These are phyloP conservation scores for Melaleuca alternifolia DNA, from an alignment of 345 rosid species.

Conservation along the genomic window DNA sequence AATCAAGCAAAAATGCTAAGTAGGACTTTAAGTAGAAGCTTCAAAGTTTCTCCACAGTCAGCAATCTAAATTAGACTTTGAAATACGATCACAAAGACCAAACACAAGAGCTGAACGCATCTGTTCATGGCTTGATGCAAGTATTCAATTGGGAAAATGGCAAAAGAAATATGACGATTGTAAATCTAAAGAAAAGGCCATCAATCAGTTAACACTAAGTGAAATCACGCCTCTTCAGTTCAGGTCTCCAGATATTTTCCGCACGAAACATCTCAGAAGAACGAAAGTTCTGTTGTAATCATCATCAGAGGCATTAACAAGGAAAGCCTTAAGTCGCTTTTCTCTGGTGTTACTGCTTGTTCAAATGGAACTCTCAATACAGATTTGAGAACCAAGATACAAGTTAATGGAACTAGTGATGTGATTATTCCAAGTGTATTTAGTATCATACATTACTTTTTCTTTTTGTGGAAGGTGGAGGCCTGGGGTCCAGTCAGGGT, in stretches of 20 bases:
- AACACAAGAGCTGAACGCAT: too few relatives aligned
- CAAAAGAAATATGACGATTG: neutral
- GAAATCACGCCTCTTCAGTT: neutral
- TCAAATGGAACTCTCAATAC: too few relatives aligned
- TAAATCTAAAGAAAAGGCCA: neutral
- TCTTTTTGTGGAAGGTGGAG: neutral
- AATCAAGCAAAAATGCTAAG: neutral
- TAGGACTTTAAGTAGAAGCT: neutral
- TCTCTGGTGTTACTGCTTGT: neutral
- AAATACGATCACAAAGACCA: neutral
- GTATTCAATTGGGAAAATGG: neutral
- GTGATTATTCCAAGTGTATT: too few relatives aligned
- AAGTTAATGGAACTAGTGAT: too few relatives aligned
- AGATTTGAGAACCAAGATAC: too few relatives aligned
- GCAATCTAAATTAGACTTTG: neutral
- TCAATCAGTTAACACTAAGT: neutral
- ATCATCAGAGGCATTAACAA: neutral
- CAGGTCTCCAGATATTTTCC: constrained; percentile 5
- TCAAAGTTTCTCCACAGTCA: neutral
- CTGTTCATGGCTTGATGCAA: neutral
- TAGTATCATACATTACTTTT: too few relatives aligned
- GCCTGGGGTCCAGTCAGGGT: neutral
- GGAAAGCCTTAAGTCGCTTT: neutral
- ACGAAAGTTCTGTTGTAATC: neutral
- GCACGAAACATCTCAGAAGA: neutral